These are phyloP conservation scores for Prunus mira DNA, from an alignment of 306 rosid species.

Conservation along the genomic window DNA sequence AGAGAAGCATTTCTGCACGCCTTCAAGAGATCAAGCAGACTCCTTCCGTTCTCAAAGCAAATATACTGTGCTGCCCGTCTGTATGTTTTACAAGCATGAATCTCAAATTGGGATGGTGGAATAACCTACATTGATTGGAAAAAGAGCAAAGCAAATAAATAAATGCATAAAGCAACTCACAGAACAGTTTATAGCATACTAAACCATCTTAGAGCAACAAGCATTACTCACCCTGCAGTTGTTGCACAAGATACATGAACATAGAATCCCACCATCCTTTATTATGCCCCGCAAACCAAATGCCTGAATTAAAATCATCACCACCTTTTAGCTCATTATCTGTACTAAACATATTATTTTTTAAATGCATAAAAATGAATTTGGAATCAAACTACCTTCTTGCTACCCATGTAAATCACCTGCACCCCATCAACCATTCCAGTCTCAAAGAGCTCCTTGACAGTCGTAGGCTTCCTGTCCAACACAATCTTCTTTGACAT, in stretches of 20 bases:
- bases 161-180: not conserved
- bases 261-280: conserved; percentile 80
- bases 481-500: conserved; percentile 66
- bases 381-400: conserved; percentile 58
- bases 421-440: conserved; percentile 93
- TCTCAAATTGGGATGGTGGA: conserved; percentile 95
- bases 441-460: conserved; percentile 85
- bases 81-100: conserved; percentile 89
- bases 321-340: conserved; percentile 19
- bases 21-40: conserved; percentile 79
- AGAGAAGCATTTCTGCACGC: conserved; percentile 75
- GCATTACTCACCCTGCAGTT: conserved; percentile 66
- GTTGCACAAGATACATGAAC: conserved; percentile 73
- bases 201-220: not conserved
- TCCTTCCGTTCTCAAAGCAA: conserved; percentile 92
- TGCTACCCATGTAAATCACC: conserved; percentile 80
- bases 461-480: conserved; percentile 60
- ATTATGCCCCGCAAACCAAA: conserved; percentile 74
- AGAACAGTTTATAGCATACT: not conserved
- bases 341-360: not conserved
- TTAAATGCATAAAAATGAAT: not conserved
- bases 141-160: conserved; percentile 26
- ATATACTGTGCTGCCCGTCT: conserved; percentile 95
- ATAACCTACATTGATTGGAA: conserved; percentile 49
- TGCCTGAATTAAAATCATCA: conserved; percentile 49